phyloP scores from a whole-genome alignment of 257 asterid genomes.

The Anisodus tanguticus region DNA sequence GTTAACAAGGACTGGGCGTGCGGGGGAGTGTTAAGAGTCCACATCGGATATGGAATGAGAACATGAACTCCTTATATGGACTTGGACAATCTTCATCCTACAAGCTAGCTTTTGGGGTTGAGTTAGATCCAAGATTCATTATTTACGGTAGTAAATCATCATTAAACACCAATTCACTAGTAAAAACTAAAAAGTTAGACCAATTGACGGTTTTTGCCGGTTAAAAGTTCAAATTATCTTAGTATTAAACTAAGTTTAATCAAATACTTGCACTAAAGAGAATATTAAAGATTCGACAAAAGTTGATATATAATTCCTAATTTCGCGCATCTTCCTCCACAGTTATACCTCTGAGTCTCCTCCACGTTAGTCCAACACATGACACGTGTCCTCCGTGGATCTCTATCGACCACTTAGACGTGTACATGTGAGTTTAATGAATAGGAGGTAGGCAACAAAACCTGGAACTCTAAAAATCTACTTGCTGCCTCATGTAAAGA shows the following conservation, averaged over 20 bases:
- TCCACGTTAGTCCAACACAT: background rate
- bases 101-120: too few relatives aligned
- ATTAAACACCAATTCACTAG: background rate
- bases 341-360: background rate
- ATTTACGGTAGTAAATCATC: background rate
- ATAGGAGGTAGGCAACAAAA: background rate
- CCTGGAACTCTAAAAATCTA: constrained; percentile 13
- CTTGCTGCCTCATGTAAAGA: background rate
- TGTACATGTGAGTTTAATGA: background rate
- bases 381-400: constrained; percentile 32
- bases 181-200: background rate
- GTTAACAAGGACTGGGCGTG: too few relatives aligned
- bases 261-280: background rate
- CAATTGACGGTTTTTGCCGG: background rate
- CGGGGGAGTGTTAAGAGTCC: too few relatives aligned
- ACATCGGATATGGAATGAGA: too few relatives aligned
- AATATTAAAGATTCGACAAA: constrained; percentile 12
- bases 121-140: too few relatives aligned
- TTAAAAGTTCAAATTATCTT: constrained; percentile 5
- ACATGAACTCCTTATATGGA: too few relatives aligned
- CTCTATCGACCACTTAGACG: constrained; percentile 21
- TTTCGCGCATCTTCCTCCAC: background rate
- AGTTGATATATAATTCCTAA: constrained; percentile 6
- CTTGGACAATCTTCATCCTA: too few relatives aligned
- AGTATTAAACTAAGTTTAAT: background rate